Conservation (phyloP, 2,329 filamentous ascomycete genomes). For the Ceratocystis colombiana region DNA sequence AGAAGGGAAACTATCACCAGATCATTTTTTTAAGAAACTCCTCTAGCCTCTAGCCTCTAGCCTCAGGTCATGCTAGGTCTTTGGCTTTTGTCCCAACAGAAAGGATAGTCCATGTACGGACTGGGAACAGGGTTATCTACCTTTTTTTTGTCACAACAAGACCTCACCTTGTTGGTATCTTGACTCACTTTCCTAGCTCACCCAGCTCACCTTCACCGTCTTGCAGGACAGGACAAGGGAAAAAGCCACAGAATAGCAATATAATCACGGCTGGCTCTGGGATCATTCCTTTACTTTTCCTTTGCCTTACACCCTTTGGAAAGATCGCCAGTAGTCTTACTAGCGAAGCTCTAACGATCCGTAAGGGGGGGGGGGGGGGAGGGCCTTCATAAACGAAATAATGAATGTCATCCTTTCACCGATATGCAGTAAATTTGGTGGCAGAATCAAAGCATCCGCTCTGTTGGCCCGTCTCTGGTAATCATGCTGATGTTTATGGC, state of each 20-base stretch:
- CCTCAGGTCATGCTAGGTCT: not conserved
- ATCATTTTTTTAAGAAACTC: not conserved
- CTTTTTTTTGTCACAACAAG: not conserved
- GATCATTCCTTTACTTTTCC: not conserved
- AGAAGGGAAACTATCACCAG: conserved; percentile 3
- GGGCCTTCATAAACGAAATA: conserved; percentile 2
- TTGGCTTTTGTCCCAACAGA: conserved; percentile 1
- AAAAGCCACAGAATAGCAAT: conserved; percentile 6
- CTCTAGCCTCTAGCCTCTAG: not conserved
- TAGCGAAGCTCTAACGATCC: not conserved
- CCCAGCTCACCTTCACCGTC: not conserved
- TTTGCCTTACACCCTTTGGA: not conserved
- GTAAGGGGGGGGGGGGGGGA: not conserved
- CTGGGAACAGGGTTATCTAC: conserved; percentile 4
- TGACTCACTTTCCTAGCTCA: not conserved
- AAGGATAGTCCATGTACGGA: conserved; percentile 14
- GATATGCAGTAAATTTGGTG: not conserved
- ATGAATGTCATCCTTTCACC: conserved; percentile 5
- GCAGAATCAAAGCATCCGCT: not conserved
- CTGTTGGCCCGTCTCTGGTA: not conserved
- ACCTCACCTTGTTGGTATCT: not conserved
- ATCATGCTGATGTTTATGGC: not conserved
- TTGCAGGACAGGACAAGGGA: not conserved
- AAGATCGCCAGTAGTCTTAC: conserved; percentile 3
- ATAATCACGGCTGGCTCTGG: not conserved